phyloP scores from a whole-genome alignment of 768 basidiomycete genomes.

The Arthromyces matolae region DNA sequence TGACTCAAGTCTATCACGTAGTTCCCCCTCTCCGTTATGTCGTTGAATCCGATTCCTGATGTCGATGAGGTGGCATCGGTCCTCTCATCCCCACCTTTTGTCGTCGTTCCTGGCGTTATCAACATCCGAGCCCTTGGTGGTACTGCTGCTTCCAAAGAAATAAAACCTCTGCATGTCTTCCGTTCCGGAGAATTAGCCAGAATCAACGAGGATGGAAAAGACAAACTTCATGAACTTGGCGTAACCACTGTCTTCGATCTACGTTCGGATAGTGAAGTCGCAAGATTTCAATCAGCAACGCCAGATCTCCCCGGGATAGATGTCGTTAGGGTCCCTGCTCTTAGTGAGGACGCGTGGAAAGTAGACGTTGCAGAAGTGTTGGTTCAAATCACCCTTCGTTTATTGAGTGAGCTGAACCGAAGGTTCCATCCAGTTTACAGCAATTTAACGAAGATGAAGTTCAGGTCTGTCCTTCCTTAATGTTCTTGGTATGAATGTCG shows the following conservation, averaged over 20 bases:
- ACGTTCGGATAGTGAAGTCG: conserved; percentile 34
- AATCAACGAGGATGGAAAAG: conserved; percentile 32
- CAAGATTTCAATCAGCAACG: conserved; percentile 25
- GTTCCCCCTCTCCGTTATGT: too few relatives aligned
- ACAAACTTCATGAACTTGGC: conserved; percentile 30
- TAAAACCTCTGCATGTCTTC: conserved; percentile 31
- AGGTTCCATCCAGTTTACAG: not conserved
- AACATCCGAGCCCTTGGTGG: conserved; percentile 36
- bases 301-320: conserved; percentile 30
- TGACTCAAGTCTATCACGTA: too few relatives aligned
- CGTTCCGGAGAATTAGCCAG: conserved; percentile 37
- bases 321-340: conserved; percentile 26
- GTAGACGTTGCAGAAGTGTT: conserved; percentile 22
- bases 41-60: too few relatives aligned
- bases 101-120: conserved; percentile 34
- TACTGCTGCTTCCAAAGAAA: conserved; percentile 10
- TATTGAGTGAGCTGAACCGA: not conserved
- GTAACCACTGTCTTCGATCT: conserved; percentile 38
- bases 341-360: conserved; percentile 23
- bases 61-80: too few relatives aligned
- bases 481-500: not conserved
- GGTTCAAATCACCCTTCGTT: not conserved
- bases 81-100: conserved; percentile 26
- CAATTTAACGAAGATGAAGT: not conserved
- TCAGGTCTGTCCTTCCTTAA: not conserved